phyloP scores from a whole-genome alignment of 345 rosid species.

The Moricandia moricandioides region DNA sequence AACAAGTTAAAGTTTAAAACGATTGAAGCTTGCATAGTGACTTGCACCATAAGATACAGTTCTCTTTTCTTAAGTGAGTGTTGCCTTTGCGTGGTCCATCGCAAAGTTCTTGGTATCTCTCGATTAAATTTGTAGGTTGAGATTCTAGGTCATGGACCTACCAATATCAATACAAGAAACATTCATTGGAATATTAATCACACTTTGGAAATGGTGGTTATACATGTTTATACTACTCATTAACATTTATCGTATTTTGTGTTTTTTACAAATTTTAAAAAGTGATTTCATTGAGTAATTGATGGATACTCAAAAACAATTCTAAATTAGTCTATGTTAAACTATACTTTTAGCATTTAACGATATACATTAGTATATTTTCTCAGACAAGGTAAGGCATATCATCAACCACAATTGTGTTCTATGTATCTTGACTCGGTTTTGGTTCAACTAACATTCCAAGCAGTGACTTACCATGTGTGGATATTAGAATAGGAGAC shows the following conservation, averaged over 20 bases:
- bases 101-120: not conserved
- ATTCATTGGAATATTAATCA: conserved; percentile 1
- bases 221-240: not conserved
- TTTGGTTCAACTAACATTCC: not conserved
- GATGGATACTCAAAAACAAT: not conserved
- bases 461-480: not conserved
- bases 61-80: conserved; percentile 8
- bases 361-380: not conserved
- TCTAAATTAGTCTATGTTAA: not conserved
- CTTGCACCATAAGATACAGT: conserved; percentile 34
- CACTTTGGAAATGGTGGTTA: not conserved
- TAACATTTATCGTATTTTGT: not conserved
- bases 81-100: conserved; percentile 15
- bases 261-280: not conserved
- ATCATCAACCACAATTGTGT: not conserved
- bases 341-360: not conserved
- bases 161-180: conserved; percentile 9
- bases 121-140: conserved; percentile 18
- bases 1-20: conserved; percentile 26
- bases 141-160: conserved; percentile 33
- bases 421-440: not conserved
- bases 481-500: not conserved
- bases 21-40: conserved; percentile 40
- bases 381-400: not conserved
- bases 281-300: not conserved